phyloP scores from a whole-genome alignment of 352 stramenopile species.

The Thraustochytrium sp. region DNA sequence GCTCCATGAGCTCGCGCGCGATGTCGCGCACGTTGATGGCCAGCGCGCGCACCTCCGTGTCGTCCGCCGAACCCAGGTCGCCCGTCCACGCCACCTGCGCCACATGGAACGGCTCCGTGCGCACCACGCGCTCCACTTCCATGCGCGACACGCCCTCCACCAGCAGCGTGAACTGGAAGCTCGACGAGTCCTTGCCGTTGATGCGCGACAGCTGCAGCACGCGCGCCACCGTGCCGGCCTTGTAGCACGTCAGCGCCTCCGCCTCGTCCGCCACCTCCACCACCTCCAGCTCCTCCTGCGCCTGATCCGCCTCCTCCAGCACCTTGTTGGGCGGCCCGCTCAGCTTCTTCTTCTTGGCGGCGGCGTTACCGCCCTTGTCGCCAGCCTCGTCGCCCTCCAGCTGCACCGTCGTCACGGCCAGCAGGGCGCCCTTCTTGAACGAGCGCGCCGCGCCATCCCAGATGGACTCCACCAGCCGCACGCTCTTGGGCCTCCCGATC shows the following conservation, averaged over 20 bases:
- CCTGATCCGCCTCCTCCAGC: not conserved
- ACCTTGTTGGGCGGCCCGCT: not conserved
- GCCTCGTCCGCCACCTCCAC: not conserved
- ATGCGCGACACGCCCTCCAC: slow-evolving; percentile 51
- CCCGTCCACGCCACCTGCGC: not conserved
- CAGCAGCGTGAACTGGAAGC: slow-evolving; percentile 47
- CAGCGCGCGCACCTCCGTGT: slow-evolving; percentile 46
- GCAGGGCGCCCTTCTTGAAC: slow-evolving; percentile 37
- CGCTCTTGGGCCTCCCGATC: slow-evolving; percentile 45
- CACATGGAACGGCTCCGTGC: not conserved
- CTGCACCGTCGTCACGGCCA: slow-evolving; percentile 29
- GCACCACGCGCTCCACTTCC: not conserved
- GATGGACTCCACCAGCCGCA: slow-evolving; percentile 48
- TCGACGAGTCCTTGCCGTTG: slow-evolving; percentile 29
- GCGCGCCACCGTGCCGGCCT: slow-evolving; percentile 46
- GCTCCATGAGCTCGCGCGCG: slow-evolving; percentile 45
- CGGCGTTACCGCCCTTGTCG: not conserved
- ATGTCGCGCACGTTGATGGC: slow-evolving; percentile 50
- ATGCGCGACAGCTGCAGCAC: slow-evolving; percentile 49
- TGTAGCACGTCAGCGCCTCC: slow-evolving; percentile 31
- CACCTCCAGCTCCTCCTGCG: not conserved
- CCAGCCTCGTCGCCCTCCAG: not conserved
- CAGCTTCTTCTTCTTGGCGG: not conserved
- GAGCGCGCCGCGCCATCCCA: not conserved
- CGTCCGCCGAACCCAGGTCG: not conserved